A percentile compares a stretch with the other conserved stretches of the same genome.
phyloP scores from a whole-genome alignment of 2,329 filamentous ascomycete species.

The Ophiostoma sp. region DNA sequence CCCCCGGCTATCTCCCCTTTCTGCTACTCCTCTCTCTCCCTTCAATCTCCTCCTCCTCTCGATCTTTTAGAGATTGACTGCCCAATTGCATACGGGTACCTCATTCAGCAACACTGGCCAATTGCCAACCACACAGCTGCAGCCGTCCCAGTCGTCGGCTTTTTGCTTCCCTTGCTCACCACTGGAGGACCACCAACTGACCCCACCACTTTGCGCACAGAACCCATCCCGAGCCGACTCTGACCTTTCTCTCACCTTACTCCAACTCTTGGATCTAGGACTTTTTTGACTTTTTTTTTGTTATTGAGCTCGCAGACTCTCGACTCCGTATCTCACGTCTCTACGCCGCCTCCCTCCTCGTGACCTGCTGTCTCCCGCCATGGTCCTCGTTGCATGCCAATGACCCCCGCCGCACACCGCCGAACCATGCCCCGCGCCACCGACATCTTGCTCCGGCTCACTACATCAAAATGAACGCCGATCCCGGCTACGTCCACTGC shows the following conservation, averaged over 20 bases:
- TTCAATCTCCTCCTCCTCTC: conserved; percentile 8
- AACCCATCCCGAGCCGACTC: neutral
- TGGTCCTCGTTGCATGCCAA: conserved; percentile 13
- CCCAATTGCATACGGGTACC: neutral
- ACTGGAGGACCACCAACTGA: neutral
- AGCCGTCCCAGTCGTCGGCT: neutral
- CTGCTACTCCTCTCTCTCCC: neutral
- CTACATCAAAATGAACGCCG: conserved; percentile 49
- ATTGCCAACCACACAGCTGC: neutral
- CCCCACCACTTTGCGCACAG: conserved; percentile 12
- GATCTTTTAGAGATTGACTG: neutral
- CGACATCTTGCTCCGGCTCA: neutral
- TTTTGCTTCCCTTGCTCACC: neutral
- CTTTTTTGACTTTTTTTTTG: neutral
- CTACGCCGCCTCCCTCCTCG: neutral
- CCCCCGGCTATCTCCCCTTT: conserved; percentile 8
- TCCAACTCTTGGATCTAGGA: neutral
- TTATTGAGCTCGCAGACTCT: neutral
- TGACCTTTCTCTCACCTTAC: neutral
- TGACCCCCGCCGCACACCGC: conserved; percentile 8
- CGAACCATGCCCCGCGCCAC: conserved; percentile 17
- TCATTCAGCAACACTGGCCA: neutral
- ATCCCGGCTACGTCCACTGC: conserved; percentile 55
- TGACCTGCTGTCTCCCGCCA: conserved; percentile 18
- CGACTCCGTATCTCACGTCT: neutral